These are phyloP conservation scores for Chrysochromulina parva DNA, from an alignment of 78 protist species.

Conservation along the genomic window DNA sequence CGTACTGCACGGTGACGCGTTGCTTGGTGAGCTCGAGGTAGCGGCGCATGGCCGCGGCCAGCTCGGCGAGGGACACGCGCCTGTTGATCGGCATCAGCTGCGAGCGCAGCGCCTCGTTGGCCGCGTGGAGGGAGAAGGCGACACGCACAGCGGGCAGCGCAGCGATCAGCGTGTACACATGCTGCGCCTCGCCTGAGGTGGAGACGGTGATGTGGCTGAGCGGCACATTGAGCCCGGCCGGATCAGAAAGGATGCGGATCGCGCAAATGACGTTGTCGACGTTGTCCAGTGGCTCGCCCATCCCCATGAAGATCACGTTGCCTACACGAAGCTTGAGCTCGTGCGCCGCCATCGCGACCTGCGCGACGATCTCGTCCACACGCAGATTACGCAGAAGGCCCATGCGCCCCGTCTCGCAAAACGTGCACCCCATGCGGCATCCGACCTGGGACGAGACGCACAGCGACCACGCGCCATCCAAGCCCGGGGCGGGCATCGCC, in stretches of 20 bases:
- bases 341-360: constrained; percentile 21
- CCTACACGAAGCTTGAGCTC: background rate
- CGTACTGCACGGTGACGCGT: constrained; percentile 43
- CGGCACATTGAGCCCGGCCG: background rate
- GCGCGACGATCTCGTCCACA: constrained; percentile 60
- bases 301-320: constrained; percentile 70
- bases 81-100: constrained; percentile 3
- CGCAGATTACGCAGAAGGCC: constrained; percentile 47
- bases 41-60: background rate
- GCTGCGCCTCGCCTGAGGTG: constrained; percentile 28
- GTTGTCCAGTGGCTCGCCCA: constrained; percentile 72
- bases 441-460: constrained; percentile 61
- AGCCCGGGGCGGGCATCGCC: constrained; percentile 5
- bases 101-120: constrained; percentile 40
- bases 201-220: constrained; percentile 37
- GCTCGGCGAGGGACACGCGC: background rate
- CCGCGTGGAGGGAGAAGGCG: constrained; percentile 64
- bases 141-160: constrained; percentile 20
- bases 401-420: constrained; percentile 72
- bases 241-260: constrained; percentile 33
- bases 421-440: constrained; percentile 61
- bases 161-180: constrained; percentile 2
- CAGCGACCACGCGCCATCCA: background rate
- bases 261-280: constrained; percentile 34
- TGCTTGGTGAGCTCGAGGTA: background rate